Evolutionary conservation across 1,284 basidiomycete genomes (phyloP), one percentile per base, ranked within the genome.

Genomic region (Ceratobasidium sp.): DNA sequence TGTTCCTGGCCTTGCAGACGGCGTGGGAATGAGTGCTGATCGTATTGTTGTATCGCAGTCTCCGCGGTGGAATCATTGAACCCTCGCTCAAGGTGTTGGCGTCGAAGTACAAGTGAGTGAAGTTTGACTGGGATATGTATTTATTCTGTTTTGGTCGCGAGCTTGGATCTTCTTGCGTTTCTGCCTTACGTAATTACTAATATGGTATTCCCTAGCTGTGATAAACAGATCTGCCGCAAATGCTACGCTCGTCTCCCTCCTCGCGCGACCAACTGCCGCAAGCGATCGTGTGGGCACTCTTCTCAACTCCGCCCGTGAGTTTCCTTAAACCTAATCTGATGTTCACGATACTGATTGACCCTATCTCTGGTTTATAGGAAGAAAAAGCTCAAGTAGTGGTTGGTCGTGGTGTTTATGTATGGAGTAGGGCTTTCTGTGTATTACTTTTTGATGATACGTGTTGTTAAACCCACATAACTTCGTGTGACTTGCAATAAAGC

Each of bases 221-320:
- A 96, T 86, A 96, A 97, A 89, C 93, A 96, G 84, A 98, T 99
- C 82, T 99, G 97, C 91, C 96, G 97, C 85, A 99, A 99, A 87
- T 99, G 98, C 89, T 99, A 99, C 86, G 97, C 97, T 73, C 97
- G 98, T 83, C 96, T 99, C 80, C 97, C 97, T 80, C 97, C 96
- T 75, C 96, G 97, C 86, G 97, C 97, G 59, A 98, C 96, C 88
- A 99, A 99, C 91, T 99, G 97, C 91, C 90, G 96, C 83, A 97
- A 98, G 88, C 87, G 93, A 78, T 87, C 89, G 79, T 97, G 95
- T 82, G 96, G 96, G 50, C 96, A 97, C 87, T 96, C 95, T 75
- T 94, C 93, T 77, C 95, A 98, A 84, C 94, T 98, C 87, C 93
- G 96, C 85, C 96, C 96, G 93, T 95, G 78, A 83, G 92, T 90